phyloP scores from a whole-genome alignment of 345 rosid genomes.

The Salix caprea region DNA sequence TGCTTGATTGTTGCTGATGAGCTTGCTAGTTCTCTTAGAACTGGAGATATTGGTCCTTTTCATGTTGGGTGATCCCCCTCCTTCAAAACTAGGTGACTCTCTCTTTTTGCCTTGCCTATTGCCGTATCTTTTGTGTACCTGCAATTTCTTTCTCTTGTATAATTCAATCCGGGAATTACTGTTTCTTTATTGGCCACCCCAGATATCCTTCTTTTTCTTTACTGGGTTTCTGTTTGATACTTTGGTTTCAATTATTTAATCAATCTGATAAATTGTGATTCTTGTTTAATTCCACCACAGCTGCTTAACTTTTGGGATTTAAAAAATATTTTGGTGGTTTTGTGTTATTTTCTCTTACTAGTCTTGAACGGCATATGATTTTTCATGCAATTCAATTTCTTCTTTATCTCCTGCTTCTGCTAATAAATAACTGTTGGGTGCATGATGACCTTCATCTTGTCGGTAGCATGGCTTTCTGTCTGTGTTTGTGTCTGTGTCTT shows the following conservation, averaged over 20 bases:
- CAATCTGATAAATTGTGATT: not conserved
- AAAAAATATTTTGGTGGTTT: not conserved
- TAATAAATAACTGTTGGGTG: not conserved
- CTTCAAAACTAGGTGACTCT: not conserved
- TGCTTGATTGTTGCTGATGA: conserved; percentile 86
- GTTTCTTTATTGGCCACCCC: not conserved
- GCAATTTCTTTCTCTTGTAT: not conserved
- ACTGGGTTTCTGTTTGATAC: not conserved
- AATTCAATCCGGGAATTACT: not conserved
- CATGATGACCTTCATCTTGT: not conserved
- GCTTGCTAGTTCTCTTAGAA: conserved; percentile 63
- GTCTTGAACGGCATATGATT: not conserved
- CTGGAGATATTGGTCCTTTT: conserved; percentile 84
- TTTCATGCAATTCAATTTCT: not conserved
- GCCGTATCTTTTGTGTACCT: not conserved
- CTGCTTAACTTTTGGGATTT: not conserved
- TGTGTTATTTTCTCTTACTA: not conserved
- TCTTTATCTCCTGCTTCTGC: not conserved
- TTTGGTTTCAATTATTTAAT: not conserved
- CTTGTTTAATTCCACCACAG: not conserved
- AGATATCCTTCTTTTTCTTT: not conserved
- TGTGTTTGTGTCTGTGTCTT: not conserved
- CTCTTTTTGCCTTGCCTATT: not conserved
- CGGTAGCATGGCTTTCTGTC: not conserved
- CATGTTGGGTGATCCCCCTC: conserved; percentile 44